Conservation (phyloP, 78 protist genomes). For the Isochrysis galbana region DNA sequence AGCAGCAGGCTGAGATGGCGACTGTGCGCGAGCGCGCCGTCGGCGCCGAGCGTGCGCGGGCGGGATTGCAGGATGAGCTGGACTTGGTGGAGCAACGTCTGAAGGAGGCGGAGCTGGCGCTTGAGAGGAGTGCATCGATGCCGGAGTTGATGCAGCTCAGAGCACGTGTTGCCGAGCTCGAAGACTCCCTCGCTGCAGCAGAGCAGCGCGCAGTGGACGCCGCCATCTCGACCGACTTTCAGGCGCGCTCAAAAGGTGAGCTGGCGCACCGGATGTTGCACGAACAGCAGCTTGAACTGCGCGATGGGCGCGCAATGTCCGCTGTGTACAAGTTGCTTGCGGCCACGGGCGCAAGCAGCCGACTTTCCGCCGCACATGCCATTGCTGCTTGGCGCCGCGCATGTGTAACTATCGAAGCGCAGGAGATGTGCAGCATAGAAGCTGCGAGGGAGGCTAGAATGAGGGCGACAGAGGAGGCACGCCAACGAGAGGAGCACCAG, state of each 20-base stretch:
- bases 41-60: neutral
- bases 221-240: neutral
- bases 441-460: neutral
- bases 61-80: neutral
- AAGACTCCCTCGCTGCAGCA: neutral
- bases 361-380: neutral
- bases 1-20: neutral
- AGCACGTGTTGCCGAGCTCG: neutral
- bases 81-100: neutral
- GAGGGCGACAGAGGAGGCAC: neutral
- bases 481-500: neutral
- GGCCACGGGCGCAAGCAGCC: neutral
- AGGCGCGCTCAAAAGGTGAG: neutral
- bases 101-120: neutral
- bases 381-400: neutral
- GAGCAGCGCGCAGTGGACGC: neutral
- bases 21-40: no score
- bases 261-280: neutral
- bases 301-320: neutral
- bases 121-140: neutral
- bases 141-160: neutral
- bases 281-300: neutral
- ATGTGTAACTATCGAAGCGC: neutral
- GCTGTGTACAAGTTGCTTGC: neutral
- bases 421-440: neutral